Base-by-base conservation (phyloP, 192 early-diverging fungal genomes). In the Podochytrium sp. region DNA sequence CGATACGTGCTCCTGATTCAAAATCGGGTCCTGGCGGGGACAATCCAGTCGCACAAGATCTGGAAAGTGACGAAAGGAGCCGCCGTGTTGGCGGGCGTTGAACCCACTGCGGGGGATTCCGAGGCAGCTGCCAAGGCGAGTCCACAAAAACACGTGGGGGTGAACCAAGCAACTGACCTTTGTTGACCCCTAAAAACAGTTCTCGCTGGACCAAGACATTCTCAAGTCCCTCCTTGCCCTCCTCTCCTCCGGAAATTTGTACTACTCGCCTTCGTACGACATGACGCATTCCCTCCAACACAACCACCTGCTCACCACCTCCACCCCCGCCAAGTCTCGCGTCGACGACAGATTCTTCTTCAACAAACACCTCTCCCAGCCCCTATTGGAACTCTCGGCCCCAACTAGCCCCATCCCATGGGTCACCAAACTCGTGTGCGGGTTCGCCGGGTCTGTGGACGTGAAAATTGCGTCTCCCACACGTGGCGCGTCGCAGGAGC, bases 221-320 rank as follows among this genome's bases (percentile, higher is more conserved):
- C 62, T 86, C 14, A 71, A 80, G 30, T 59, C 32, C 3, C 57
- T 85, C 38, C 82, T 76, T 37, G 49, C 68, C 38, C 77, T 86
- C 39, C 56, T 80, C 33, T 79, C 84, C 63, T 79, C 82, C 7
- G 83, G 83, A 5, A 77, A 84, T 39, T 60, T 86, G 10, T 88
- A 84, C 78, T 88, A 81, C 67, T 81, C 79, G 29, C 73, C 65
- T 3, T 77, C 80, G 7, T 88, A 86, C 74, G 86, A 88, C 65
- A 12, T 88, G 40, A 86, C 86, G 35, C 84, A 84, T 63, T 86
- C 84, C n/a, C 18, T 88, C 14, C 86, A 88, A 56, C 82, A 88
- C 74, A 85, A 84, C 53, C 58, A 75, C 37, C 64, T 18, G 32
- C 67, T 14, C 32, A 65, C 33, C 16, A 47, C 10, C 27, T 76